Conservation (phyloP, 108 stramenopile genomes). For the Discostella pseudostelligera region DNA sequence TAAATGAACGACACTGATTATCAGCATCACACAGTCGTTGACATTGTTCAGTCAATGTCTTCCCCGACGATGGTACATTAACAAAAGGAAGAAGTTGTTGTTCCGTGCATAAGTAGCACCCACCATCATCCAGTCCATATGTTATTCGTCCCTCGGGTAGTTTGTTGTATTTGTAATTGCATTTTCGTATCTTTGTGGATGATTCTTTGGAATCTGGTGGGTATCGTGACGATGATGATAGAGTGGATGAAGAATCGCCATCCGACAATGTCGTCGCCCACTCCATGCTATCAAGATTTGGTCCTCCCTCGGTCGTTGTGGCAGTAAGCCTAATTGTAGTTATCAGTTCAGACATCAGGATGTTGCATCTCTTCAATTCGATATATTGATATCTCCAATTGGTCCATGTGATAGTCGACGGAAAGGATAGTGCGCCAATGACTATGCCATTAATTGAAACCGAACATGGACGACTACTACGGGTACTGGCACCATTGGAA, state of each 20-base stretch:
- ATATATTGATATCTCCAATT: not conserved
- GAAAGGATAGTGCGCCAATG: not conserved
- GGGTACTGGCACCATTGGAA: not conserved
- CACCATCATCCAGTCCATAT: conserved; percentile 6
- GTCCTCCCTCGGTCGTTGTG: not conserved
- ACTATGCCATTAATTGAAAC: not conserved
- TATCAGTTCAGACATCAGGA: too few relatives aligned
- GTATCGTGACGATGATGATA: too few relatives aligned
- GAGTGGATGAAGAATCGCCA: too few relatives aligned
- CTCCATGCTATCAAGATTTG: not conserved
- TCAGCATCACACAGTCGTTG: not conserved
- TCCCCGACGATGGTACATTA: not conserved
- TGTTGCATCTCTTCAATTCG: not conserved
- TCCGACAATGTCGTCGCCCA: not conserved
- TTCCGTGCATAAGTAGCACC: not conserved
- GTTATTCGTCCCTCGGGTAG: not conserved
- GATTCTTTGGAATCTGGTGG: too few relatives aligned
- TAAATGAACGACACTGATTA: not conserved
- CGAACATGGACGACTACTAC: not conserved
- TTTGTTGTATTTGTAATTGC: not conserved
- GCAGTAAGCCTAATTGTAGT: conserved; percentile 1
- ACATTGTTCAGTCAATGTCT: not conserved
- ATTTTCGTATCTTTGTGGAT: too few relatives aligned
- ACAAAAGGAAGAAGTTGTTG: not conserved
- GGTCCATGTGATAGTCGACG: not conserved